A percentile compares a stretch with the other conserved stretches of the same genome.
Conservation (phyloP, 1,284 basidiomycete genomes). For the Microbotryum lychnidis-dioicae region DNA sequence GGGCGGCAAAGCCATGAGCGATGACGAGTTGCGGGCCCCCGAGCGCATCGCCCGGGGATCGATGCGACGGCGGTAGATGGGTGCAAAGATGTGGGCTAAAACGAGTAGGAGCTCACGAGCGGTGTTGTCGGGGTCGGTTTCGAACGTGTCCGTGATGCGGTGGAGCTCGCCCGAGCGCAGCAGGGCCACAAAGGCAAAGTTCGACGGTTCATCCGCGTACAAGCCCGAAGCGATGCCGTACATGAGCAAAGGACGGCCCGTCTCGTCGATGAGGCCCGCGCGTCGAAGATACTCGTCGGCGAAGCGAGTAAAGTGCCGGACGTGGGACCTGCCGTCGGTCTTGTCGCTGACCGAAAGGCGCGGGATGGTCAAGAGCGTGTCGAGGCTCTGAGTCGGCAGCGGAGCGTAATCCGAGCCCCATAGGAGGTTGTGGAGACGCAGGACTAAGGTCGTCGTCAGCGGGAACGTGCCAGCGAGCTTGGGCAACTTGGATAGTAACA, state of each 20-base stretch:
- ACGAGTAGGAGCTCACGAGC: slow-evolving; percentile 50
- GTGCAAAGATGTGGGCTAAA: slow-evolving; percentile 54
- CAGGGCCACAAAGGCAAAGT: slow-evolving; percentile 55
- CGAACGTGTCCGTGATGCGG: slow-evolving; percentile 45
- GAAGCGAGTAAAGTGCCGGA: slow-evolving; percentile 60
- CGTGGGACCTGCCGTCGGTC: slow-evolving; percentile 43
- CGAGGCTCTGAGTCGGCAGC: slow-evolving; percentile 48
- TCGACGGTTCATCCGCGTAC: slow-evolving; percentile 60
- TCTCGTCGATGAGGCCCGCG: slow-evolving; percentile 47
- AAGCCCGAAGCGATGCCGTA: slow-evolving; percentile 38
- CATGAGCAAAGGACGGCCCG: slow-evolving; percentile 53
- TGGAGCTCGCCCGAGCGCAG: slow-evolving; percentile 55
- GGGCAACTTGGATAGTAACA: slow-evolving; percentile 56
- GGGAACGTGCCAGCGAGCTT: slow-evolving; percentile 57
- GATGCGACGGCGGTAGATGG: slow-evolving; percentile 48
- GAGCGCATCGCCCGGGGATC: slow-evolving; percentile 44
- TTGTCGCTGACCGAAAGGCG: slow-evolving; percentile 53
- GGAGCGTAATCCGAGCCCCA: slow-evolving; percentile 52
- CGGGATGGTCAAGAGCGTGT: slow-evolving; percentile 51
- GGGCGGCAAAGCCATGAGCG: slow-evolving; percentile 51
- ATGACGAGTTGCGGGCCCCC: slow-evolving; percentile 48
- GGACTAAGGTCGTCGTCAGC: slow-evolving; percentile 54
- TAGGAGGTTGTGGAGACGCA: slow-evolving; percentile 57
- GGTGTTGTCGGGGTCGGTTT: slow-evolving; percentile 42
- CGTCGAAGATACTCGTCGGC: slow-evolving; percentile 60